Conservation (phyloP, 495 filamentous ascomycete species). For the Neurospora hispaniola region DNA sequence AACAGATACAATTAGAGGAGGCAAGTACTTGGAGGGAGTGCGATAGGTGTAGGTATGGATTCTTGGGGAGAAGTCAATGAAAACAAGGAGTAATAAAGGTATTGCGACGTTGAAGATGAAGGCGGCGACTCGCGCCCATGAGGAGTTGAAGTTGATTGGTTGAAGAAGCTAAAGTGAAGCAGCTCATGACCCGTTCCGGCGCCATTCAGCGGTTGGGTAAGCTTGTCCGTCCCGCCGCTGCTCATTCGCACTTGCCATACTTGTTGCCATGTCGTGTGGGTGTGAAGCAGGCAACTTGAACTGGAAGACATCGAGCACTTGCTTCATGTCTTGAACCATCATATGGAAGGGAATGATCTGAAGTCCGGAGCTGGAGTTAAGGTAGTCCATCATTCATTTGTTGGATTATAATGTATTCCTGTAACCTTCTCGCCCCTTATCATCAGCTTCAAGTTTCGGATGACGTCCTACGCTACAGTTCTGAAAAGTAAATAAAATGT, state of each 20-base stretch:
- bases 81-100: too few relatives aligned
- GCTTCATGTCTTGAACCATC: neutral
- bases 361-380: neutral
- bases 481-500: neutral
- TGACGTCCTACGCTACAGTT: neutral
- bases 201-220: neutral
- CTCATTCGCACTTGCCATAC: neutral
- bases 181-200: neutral
- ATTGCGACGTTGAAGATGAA: neutral
- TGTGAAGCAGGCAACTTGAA: neutral
- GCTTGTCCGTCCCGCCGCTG: neutral
- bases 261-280: neutral
- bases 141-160: slow-evolving; percentile 2
- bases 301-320: neutral
- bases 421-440: neutral
- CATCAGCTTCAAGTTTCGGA: neutral
- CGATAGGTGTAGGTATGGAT: neutral
- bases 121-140: neutral
- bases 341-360: neutral
- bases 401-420: neutral
- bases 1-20: neutral
- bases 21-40: neutral
- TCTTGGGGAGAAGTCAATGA: neutral
- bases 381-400: neutral
- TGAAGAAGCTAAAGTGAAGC: neutral